phyloP scores from a whole-genome alignment of 2,329 filamentous ascomycete genomes.

The Hymenoscyphus fraxineus region DNA sequence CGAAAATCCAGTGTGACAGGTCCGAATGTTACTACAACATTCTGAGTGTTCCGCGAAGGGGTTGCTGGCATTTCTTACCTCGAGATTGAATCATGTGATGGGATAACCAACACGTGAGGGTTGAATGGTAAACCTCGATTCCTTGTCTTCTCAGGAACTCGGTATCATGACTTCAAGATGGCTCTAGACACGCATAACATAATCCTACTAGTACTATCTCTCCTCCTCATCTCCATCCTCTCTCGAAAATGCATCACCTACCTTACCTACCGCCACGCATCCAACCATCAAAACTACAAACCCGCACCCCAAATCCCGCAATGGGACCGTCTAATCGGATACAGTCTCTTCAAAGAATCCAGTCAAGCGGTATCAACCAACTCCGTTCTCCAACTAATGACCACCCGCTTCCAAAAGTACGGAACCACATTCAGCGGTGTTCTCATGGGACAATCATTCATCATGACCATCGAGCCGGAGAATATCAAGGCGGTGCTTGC shows the following conservation, averaged over 20 bases:
- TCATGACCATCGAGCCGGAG: slow-evolving; percentile 47
- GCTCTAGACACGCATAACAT: neutral
- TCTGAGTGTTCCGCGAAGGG: neutral
- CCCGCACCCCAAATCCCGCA: slow-evolving; percentile 1
- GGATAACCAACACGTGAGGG: neutral
- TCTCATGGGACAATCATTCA: slow-evolving; percentile 32
- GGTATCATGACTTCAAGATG: neutral
- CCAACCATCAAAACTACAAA: neutral
- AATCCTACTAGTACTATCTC: neutral
- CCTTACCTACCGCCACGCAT: neutral
- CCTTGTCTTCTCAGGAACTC: neutral
- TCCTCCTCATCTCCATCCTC: neutral
- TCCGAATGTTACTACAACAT: neutral
- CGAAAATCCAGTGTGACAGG: neutral
- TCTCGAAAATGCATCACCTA: neutral
- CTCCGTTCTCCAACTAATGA: neutral
- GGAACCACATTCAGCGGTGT: neutral
- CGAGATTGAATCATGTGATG: neutral
- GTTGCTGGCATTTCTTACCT: neutral
- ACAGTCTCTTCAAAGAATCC: neutral
- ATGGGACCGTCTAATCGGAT: slow-evolving; percentile 2
- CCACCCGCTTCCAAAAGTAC: neutral
- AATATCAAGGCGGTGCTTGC: slow-evolving; percentile 54
- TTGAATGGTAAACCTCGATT: neutral
- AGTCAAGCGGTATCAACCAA: neutral